Evolutionary conservation across 345 rosid genomes (phyloP), one percentile per base, ranked within the genome.

Genomic region (Eutrema yunnanense): DNA sequence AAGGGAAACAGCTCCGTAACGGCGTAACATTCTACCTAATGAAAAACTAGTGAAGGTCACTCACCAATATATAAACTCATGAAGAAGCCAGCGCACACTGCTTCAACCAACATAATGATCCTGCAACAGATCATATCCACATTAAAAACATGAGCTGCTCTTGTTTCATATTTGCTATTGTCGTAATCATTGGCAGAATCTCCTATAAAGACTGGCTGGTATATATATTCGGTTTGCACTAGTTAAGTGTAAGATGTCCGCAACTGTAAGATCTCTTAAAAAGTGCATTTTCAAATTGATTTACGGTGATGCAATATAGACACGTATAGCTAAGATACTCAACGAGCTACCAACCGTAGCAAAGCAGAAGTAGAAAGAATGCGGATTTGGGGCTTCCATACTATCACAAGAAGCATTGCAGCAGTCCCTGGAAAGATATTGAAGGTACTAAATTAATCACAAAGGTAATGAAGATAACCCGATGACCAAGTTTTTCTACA

Each of bases 31-130:
- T 63, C 9, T 50, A 8, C 4, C 13, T 50, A 14, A 14, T 16
- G 50, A 16, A 57, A 56, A 38, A 27, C 13, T 27, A 8, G 33
- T 1, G 10, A 60, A 4, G 7, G 68, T 38, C 65, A 73, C 90
- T 90, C 81, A 90, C 98, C 96, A 10, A 93, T 84, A 80, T 93
- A 93, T 62, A 88, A 64, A 68, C 90, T 83, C 87, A 84, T 81
- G 75, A 89, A 85, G 72, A 90, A 87, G 65, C 82, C 89, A 59
- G 96, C 90, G 71, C 92, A 85, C 73, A 90, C 71, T 71, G 90
- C 94, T 83, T 93, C 97, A 66, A 80, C 74, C 74, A 86, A 60
- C 97, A 93, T 87, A 67, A 89, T 86, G 65, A 90, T 89, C 86
- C 98, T 93, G 90, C 82, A 84, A 48, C 83, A 84, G 55, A 12